Conservation (phyloP, 495 filamentous ascomycete genomes). For the Xylaria intraflava region DNA sequence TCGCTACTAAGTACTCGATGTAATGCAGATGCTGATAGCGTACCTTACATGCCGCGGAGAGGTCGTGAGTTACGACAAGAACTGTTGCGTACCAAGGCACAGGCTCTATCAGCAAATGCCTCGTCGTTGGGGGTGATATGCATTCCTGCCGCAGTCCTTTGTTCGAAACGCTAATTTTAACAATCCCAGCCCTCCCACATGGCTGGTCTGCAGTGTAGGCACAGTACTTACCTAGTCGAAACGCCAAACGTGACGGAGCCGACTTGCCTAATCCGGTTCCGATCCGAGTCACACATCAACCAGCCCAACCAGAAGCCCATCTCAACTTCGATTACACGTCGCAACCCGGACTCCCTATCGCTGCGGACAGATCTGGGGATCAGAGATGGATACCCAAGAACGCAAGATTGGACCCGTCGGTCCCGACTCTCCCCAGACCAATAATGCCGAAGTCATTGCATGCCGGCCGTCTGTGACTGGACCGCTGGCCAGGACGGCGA, state of each 20-base stretch:
- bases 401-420: slow-evolving; percentile 2
- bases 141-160: slow-evolving; percentile 25
- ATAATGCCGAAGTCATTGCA: background rate
- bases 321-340: background rate
- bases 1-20: too few relatives aligned
- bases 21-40: too few relatives aligned
- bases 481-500: background rate
- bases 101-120: background rate
- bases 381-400: background rate
- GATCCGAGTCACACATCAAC: slow-evolving; percentile 11
- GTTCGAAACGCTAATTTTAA: slow-evolving; percentile 21
- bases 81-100: background rate
- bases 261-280: slow-evolving; percentile 28
- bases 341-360: background rate
- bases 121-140: background rate
- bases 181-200: slow-evolving; percentile 23
- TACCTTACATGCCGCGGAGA: too few relatives aligned
- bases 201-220: slow-evolving; percentile 3
- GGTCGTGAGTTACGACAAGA: too few relatives aligned
- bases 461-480: slow-evolving; percentile 1
- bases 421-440: background rate
- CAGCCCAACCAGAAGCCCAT: slow-evolving; percentile 10
- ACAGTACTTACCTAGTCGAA: slow-evolving; percentile 26
- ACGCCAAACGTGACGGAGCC: slow-evolving; percentile 25
- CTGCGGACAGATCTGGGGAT: background rate